Evolutionary conservation across 108 stramenopile species (phyloP).

Genomic region (Bacterosira constricta): DNA sequence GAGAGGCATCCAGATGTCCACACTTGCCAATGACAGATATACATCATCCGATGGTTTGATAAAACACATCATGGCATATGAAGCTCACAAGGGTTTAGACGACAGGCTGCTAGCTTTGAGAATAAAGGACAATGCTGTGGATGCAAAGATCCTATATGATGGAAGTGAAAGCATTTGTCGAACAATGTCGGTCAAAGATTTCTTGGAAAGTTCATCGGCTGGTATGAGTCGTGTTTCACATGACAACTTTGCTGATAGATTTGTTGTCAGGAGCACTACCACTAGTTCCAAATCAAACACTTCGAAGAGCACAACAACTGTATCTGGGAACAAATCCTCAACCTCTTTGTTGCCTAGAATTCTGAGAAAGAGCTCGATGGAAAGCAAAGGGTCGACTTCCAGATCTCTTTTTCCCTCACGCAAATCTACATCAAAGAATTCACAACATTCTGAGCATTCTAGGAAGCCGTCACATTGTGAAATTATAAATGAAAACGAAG

Average conservation of each 20-base stretch:
- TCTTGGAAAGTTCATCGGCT: neutral
- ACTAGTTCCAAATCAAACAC: too few species aligned
- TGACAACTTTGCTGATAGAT: neutral
- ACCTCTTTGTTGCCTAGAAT: neutral
- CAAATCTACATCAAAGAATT: neutral
- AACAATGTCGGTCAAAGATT: neutral
- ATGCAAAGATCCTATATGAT: neutral
- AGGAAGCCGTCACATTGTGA: too few species aligned
- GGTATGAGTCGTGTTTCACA: neutral
- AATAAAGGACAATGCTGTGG: constrained; percentile 16
- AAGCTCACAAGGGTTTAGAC: constrained; percentile 38
- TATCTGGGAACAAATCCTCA: neutral
- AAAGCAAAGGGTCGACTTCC: neutral
- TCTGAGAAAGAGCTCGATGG: neutral
- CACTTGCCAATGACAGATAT: constrained; percentile 8
- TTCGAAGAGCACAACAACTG: too few species aligned
- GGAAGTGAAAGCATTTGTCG: neutral
- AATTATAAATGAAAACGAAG: too few species aligned
- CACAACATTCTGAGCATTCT: neutral
- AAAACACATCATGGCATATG: constrained; percentile 39
- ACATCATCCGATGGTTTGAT: constrained; percentile 26
- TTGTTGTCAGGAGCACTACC: neutral
- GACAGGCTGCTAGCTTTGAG: constrained; percentile 29
- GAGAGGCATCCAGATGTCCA: constrained; percentile 34
- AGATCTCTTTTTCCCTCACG: neutral